phyloP scores from a whole-genome alignment of 495 filamentous ascomycete genomes.

The Elasticomyces elasticus region DNA sequence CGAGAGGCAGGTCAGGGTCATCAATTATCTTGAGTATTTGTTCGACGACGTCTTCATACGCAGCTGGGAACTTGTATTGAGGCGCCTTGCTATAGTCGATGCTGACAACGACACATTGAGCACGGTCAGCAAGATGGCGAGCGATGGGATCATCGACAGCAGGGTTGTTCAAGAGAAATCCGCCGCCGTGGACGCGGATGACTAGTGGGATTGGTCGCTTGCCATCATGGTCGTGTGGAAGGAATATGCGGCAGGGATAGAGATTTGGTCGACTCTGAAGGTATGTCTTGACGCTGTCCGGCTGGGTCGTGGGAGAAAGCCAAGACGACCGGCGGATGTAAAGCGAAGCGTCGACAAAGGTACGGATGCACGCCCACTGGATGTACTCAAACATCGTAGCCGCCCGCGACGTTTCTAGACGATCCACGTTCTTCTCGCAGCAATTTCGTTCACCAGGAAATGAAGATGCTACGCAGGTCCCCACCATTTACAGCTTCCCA shows the following conservation, averaged over 20 bases:
- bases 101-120: background rate
- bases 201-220: slow-evolving; percentile 4
- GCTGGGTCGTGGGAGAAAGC: background rate
- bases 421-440: too few species aligned
- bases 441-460: too few species aligned
- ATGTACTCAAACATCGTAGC: too few species aligned
- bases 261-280: background rate
- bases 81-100: slow-evolving; percentile 8
- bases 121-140: background rate
- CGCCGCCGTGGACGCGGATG: slow-evolving; percentile 6
- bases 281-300: background rate
- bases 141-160: background rate
- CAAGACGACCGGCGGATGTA: background rate
- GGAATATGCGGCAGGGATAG: background rate
- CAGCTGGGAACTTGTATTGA: background rate
- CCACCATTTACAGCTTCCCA: too few species aligned
- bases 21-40: background rate
- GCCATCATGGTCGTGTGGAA: background rate
- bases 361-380: background rate
- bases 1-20: background rate
- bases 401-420: too few species aligned
- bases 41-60: slow-evolving; percentile 5
- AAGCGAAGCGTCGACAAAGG: background rate
- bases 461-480: too few species aligned
- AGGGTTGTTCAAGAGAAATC: background rate